These are phyloP conservation scores for Ulvella scutata DNA, from an alignment of 139 green algal genomes.

Conservation along the genomic window DNA sequence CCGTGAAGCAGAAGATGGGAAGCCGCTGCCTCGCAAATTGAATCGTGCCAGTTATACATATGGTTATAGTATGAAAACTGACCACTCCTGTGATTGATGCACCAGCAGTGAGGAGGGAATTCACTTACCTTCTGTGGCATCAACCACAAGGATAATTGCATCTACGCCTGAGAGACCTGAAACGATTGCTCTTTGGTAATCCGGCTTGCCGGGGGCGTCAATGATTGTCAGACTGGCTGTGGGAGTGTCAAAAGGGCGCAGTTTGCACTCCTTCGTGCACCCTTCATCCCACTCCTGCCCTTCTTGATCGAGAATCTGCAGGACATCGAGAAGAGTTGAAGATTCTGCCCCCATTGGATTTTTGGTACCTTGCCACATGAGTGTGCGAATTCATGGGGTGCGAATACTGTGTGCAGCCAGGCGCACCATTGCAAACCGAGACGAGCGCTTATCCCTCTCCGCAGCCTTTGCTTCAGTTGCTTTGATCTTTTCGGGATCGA, in stretches of 20 bases:
- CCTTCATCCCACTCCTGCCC: neutral
- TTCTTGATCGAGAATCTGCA: neutral
- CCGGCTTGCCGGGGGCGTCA: neutral
- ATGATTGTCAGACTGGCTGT: neutral
- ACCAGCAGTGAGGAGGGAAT: no score
- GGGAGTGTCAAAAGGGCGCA: neutral
- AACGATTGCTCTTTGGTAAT: neutral
- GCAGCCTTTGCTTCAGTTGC: neutral
- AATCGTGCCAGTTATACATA: no score
- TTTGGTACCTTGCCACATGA: no score
- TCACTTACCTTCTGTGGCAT: neutral
- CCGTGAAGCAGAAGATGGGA: no score
- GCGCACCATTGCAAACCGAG: neutral
- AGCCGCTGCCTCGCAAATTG: no score
- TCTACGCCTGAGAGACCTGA: neutral
- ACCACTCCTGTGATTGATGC: no score
- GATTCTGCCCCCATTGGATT: no score
- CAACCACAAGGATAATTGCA: neutral
- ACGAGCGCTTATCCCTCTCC: neutral
- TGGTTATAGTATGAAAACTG: no score
- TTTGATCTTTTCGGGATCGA: neutral
- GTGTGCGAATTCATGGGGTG: no score
- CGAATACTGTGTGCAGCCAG: neutral
- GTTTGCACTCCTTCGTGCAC: neutral
- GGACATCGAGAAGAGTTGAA: neutral